phyloP scores from a whole-genome alignment of 345 rosid species.

The Eucalyptus marginata region DNA sequence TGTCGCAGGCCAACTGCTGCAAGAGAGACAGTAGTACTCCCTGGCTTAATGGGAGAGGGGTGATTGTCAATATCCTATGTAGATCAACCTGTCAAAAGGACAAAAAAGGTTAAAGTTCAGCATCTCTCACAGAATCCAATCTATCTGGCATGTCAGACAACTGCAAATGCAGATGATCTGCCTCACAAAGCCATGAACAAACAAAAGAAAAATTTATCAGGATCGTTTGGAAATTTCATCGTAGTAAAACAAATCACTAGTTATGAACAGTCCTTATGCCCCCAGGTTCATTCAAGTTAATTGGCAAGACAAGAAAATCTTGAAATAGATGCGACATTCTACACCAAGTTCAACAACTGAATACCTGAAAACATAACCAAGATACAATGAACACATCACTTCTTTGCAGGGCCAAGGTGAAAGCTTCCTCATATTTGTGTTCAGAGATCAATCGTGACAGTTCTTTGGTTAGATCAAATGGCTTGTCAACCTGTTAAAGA shows the following conservation, averaged over 20 bases:
- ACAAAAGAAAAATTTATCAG: background rate
- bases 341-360: background rate
- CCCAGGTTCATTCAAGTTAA: background rate
- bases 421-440: constrained; percentile 71
- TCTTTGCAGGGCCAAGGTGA: constrained; percentile 61
- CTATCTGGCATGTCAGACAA: background rate
- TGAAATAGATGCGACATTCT: background rate
- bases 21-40: constrained; percentile 76
- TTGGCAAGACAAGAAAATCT: background rate
- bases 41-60: constrained; percentile 73
- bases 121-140: background rate
- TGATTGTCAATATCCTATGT: constrained; percentile 30
- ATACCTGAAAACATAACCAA: constrained; percentile 90
- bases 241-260: background rate
- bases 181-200: background rate
- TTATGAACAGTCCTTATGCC: background rate
- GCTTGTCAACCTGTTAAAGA: constrained; percentile 42
- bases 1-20: constrained; percentile 77
- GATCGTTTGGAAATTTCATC: background rate
- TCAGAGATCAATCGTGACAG: constrained; percentile 56
- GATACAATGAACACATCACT: constrained; percentile 74
- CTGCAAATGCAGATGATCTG: background rate
- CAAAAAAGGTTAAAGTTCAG: background rate
- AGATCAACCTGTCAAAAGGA: constrained; percentile 49
- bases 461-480: constrained; percentile 68